Conservation (phyloP, 768 basidiomycete species). For the Glaciozyma martinii region DNA sequence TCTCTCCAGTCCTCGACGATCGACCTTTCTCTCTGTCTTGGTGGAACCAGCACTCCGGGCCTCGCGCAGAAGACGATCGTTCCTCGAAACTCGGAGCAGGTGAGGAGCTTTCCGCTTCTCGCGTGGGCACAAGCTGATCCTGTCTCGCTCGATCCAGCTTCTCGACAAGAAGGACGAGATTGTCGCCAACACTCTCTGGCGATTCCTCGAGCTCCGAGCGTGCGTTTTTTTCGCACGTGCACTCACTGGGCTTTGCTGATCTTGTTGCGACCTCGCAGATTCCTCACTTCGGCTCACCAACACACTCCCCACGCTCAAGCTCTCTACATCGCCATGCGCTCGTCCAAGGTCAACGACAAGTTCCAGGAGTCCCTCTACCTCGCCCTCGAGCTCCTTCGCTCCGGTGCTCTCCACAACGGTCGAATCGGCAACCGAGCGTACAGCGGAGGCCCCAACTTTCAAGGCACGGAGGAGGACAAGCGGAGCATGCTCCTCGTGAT, state of each 20-base stretch:
- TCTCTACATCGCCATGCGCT: slow-evolving; percentile 70
- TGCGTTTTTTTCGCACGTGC: slow-evolving; percentile 45
- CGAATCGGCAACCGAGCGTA: slow-evolving; percentile 27
- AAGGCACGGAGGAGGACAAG: slow-evolving; percentile 47
- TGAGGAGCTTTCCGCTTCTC: not conserved
- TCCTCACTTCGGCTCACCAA: slow-evolving; percentile 75
- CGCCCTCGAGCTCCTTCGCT: slow-evolving; percentile 87
- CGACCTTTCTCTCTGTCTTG: slow-evolving; percentile 87
- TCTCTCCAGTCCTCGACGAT: slow-evolving; percentile 78
- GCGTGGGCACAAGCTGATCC: too few relatives aligned
- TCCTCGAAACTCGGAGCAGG: slow-evolving; percentile 25
- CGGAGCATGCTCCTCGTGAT: slow-evolving; percentile 90
- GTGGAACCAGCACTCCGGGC: slow-evolving; percentile 74
- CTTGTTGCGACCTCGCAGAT: slow-evolving; percentile 46
- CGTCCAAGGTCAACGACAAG: slow-evolving; percentile 83
- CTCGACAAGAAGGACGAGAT: slow-evolving; percentile 98
- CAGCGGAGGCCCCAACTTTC: slow-evolving; percentile 29
- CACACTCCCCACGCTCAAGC: slow-evolving; percentile 86
- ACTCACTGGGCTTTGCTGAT: not conserved
- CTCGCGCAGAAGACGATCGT: slow-evolving; percentile 71
- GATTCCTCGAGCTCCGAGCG: slow-evolving; percentile 93
- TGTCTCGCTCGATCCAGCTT: slow-evolving; percentile 38
- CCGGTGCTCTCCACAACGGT: slow-evolving; percentile 75
- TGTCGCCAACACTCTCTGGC: slow-evolving; percentile 96
- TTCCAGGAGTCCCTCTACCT: slow-evolving; percentile 95